Evolutionary conservation across 495 filamentous ascomycete species (phyloP), one percentile per base, ranked within the genome.

Genomic region (Daldinia childiae): DNA sequence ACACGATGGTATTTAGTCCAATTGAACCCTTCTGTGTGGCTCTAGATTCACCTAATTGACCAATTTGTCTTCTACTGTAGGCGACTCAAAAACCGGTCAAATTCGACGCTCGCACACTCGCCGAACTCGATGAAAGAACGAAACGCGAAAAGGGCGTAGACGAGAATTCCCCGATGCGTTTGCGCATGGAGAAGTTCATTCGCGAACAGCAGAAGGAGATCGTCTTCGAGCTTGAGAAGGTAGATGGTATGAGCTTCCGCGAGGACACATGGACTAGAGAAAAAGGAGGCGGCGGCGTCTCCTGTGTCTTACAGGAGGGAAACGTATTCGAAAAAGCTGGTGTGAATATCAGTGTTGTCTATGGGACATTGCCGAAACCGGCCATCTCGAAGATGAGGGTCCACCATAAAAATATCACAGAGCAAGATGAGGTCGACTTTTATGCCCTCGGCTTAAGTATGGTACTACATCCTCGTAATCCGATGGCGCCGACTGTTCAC

Each of bases 301-400:
- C 93, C 5, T 97, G 95, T 80, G 94, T 98, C 9, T 85, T 98
- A 32, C 95, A 99, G 77, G 92, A 97, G 62, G 95, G 96, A 38
- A 92, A 95, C 58, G 93, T 98, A 32, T 99, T 98, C 78, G 95
- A 99, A 81, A 99, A 99, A 81, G 95, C 94, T 38, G 95, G 95
- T 14, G 96, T 98, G 48, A 97, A 96, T 74, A 94, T 93, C 69
- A 95, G 92, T 51, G 88, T 97, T 51, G 95, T 99, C 19, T 98
- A 99, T 74, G 96, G 95, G 65, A 92, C 91, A 38, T 85, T 99
- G 14, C 94, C 95, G 11, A 90, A 91, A 58, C 85, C 93, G 0
- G 96, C 94, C 15, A 94, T 99, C 58, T 82, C 89, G 62, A 94
- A 95, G 80, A 98, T 99, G 96, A 88, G 94, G 15, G 94, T 89